Evolutionary conservation across 2,329 filamentous ascomycete genomes (phyloP).

Genomic region (Dothistroma septosporum): DNA sequence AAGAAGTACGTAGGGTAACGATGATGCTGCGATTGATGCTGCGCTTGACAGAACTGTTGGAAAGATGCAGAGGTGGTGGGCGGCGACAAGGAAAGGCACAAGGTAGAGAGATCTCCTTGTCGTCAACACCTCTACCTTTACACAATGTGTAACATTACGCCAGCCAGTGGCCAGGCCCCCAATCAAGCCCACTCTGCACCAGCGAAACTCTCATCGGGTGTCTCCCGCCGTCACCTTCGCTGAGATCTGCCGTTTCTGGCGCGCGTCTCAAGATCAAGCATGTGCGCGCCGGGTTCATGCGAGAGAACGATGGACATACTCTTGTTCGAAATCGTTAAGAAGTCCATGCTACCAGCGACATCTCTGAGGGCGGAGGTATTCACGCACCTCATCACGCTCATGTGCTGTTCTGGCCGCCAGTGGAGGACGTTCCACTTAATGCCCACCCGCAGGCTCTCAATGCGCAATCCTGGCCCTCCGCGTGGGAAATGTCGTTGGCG

Average conservation of each 20-base stretch:
- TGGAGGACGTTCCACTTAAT: not conserved
- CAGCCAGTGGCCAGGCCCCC: not conserved
- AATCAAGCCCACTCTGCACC: not conserved
- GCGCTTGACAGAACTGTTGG: not conserved
- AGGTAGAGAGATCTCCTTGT: not conserved
- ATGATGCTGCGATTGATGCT: not conserved
- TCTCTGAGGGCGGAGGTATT: no score
- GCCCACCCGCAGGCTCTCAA: not conserved
- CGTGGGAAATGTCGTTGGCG: not conserved
- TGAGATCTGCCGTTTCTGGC: not conserved
- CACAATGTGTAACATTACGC: not conserved
- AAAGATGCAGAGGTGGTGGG: not conserved
- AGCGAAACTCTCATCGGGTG: not conserved
- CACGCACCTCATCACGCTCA: not conserved
- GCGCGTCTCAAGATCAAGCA: not conserved
- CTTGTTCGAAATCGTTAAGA: not conserved
- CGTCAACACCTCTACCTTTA: not conserved
- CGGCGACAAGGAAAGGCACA: not conserved
- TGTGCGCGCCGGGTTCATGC: not conserved
- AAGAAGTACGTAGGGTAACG: not conserved
- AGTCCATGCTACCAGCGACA: no score
- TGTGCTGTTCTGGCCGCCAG: not conserved
- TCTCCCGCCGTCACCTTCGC: not conserved
- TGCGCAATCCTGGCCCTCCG: not conserved
- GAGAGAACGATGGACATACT: not conserved